Conservation (phyloP, 176 grass and related monocot species). For the Oropetium thomaeum region DNA sequence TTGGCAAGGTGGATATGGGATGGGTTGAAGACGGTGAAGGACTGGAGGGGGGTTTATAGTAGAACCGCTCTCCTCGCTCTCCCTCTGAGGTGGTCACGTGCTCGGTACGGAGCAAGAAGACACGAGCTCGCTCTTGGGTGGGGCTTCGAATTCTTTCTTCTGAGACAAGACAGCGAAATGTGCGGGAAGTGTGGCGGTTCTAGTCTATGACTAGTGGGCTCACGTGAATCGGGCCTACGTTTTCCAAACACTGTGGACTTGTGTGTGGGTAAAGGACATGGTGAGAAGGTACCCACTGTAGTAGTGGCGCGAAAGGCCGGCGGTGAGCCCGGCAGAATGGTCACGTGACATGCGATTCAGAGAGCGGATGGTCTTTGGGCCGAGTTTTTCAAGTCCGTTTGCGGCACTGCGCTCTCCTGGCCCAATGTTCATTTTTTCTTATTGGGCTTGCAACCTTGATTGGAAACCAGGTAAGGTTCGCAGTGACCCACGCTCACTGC, state of each 20-base stretch:
- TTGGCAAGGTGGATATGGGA: neutral
- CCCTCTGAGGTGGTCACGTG: neutral
- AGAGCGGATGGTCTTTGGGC: neutral
- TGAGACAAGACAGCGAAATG: neutral
- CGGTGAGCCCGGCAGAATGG: neutral
- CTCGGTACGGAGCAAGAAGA: neutral
- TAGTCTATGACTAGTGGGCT: neutral
- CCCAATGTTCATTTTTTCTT: neutral
- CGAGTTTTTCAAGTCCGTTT: neutral
- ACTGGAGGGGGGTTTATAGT: constrained; percentile 30
- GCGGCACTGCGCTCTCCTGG: neutral
- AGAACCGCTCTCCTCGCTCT: neutral
- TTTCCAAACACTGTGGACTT: neutral
- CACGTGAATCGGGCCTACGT: neutral
- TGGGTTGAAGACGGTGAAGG: neutral
- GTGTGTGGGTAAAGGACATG: no score
- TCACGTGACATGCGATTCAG: neutral
- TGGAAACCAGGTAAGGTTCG: neutral
- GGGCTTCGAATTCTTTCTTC: constrained; percentile 19
- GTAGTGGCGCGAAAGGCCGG: neutral
- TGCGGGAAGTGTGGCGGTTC: neutral
- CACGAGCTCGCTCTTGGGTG: neutral
- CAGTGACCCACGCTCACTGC: neutral
- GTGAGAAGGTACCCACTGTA: neutral
- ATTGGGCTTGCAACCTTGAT: neutral